Conservation (phyloP, 805 yeast genomes). For the Metschnikowia cerradonensis region DNA sequence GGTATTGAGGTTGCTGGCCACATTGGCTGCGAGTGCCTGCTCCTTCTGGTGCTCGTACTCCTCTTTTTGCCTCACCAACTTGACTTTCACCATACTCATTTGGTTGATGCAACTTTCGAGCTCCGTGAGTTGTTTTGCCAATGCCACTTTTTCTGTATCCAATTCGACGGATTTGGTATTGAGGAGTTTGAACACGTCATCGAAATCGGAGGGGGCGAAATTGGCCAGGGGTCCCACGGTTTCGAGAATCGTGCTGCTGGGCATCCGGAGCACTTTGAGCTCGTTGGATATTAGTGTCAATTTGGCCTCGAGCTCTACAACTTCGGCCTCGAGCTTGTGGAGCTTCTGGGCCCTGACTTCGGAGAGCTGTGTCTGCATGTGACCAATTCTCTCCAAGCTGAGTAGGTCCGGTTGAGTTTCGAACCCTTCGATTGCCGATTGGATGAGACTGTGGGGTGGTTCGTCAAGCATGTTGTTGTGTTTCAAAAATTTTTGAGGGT, state of each 20-base stretch:
- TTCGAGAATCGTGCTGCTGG: conserved; percentile 21
- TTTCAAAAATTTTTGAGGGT: too few relatives aligned
- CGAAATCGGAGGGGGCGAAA: conserved; percentile 2
- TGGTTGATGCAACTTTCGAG: conserved; percentile 41
- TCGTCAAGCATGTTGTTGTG: conserved; percentile 25
- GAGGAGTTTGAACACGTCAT: conserved; percentile 26
- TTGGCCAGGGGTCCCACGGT: conserved; percentile 13
- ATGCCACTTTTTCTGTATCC: conserved; percentile 45
- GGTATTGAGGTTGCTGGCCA: conserved; percentile 38
- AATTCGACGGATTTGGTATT: conserved; percentile 27
- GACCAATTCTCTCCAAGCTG: conserved; percentile 43
- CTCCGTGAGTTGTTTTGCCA: conserved; percentile 52
- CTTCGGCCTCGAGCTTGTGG: conserved; percentile 11
- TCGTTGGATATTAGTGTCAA: conserved; percentile 11
- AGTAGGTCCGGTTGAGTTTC: conserved; percentile 50
- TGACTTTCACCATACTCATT: conserved; percentile 30
- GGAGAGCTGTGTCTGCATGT: conserved; percentile 28
- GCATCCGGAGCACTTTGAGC: conserved; percentile 19
- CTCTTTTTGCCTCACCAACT: conserved; percentile 34
- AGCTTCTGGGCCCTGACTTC: conserved; percentile 25
- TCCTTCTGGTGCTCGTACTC: conserved; percentile 29
- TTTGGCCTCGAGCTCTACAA: conserved; percentile 13
- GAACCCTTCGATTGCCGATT: conserved; percentile 44
- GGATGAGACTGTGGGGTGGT: conserved; percentile 32
- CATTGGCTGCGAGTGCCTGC: conserved; percentile 29